Evolutionary conservation across 2,329 filamentous ascomycete genomes (phyloP), one percentile per base, ranked within the genome.

Genomic region (Colletotrichum eleusines): DNA sequence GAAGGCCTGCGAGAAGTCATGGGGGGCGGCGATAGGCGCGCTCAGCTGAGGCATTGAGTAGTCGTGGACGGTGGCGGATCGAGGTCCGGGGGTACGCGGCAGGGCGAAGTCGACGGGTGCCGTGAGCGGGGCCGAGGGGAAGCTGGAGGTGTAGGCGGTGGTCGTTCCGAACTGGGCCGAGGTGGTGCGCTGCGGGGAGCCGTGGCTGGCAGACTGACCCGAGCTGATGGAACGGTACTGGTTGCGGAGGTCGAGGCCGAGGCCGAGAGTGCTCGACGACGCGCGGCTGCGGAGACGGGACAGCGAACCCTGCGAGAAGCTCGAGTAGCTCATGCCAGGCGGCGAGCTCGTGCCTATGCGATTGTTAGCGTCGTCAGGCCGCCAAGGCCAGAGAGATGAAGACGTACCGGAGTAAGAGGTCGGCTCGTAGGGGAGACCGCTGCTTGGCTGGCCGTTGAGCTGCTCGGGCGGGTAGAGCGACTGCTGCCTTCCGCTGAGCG

Each of bases 1-100:
- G 69, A 86, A 81, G 6, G 84, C 82, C 68, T 85, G 83, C 2
- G 82, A 81, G 73, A 88, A 89, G 64, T 89, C 87, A 63, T 83
- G 83, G 0, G 87, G 80, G 4, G 86, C 83, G 3, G 84, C 83
- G 67, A 88, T 87, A 1, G 86, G 86, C 2, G 87, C 85, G 74
- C 84, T 87, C 80, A 89, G 81, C 75, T 88, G 87, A 3, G 86
- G 82, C 75, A 87, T 84, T 16, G 83, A 83, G 76, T 87, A 88
- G 64, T 88, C 85, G 26, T 78, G 79, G 38, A 80, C 78, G 16
- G 77, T 75, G 71, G 78, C 71, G 68, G 80, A 76, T 61, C 79
- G 76, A 63, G 81, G 78, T 38, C 77, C 78, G 18, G 82, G 80
- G 4, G 84, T 84, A 51, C 84, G 78, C 2, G 85, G 81, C 18